Percentiles rank a stretch among this genome's conserved stretches.
Conservation (phyloP, 1,284 basidiomycete species). For the Trichosporon faecale region DNA sequence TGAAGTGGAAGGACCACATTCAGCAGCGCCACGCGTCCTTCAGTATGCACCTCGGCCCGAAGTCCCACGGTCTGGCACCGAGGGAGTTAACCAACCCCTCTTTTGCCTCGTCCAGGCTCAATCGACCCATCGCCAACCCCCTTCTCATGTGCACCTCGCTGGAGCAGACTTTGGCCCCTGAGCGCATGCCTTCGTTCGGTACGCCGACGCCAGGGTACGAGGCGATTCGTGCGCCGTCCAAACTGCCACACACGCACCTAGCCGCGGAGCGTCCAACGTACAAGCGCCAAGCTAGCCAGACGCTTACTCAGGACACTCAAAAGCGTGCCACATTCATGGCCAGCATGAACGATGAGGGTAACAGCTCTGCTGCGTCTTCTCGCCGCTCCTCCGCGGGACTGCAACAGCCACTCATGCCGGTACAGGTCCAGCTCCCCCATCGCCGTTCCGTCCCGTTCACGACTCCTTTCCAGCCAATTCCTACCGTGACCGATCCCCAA, state of each 20-base stretch:
- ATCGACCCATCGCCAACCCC: conserved; percentile 15
- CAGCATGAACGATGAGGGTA: conserved; percentile 16
- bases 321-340: conserved; percentile 22
- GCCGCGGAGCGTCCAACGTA: conserved; percentile 39
- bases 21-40: conserved; percentile 40
- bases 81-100: conserved; percentile 14
- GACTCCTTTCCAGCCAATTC: background rate
- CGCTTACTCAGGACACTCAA: conserved; percentile 38
- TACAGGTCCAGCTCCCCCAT: background rate
- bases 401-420: background rate
- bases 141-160: conserved; percentile 37
- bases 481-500: background rate
- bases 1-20: conserved; percentile 42
- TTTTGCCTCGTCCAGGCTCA: conserved; percentile 13
- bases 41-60: conserved; percentile 26
- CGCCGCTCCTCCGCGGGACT: background rate
- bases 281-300: conserved; percentile 50
- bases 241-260: conserved; percentile 17
- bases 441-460: background rate
- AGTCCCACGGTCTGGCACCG: conserved; percentile 15
- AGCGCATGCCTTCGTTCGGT: conserved; percentile 46
- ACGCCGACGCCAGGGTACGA: conserved; percentile 13
- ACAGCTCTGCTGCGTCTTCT: background rate
- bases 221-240: conserved; percentile 7
- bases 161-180: conserved; percentile 49